A percentile compares a stretch with the other conserved stretches of the same genome.
Evolutionary conservation across 495 filamentous ascomycete species (phyloP).

Genomic region (Aspergillus funiculosus): DNA sequence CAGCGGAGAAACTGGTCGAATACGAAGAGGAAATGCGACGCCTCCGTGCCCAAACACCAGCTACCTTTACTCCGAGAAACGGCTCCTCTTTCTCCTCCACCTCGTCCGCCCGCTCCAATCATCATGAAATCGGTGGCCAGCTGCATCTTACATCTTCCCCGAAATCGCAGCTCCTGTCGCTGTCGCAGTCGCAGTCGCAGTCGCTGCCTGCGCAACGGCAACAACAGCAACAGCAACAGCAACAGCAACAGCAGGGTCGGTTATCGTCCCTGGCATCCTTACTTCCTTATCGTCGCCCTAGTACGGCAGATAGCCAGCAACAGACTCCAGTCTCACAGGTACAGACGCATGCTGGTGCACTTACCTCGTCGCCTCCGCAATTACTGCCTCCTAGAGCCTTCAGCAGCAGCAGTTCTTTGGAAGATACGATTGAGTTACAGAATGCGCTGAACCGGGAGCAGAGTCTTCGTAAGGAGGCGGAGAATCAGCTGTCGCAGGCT

Average conservation of each 20-base stretch:
- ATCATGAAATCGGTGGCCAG: slow-evolving; percentile 20
- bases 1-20: slow-evolving; percentile 77
- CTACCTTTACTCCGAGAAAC: slow-evolving; percentile 24
- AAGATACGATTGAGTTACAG: slow-evolving; percentile 54
- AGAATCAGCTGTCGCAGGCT: slow-evolving; percentile 64
- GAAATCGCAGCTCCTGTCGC: slow-evolving; percentile 4
- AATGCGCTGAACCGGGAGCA: slow-evolving; percentile 68
- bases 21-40: slow-evolving; percentile 86
- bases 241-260: slow-evolving; percentile 35
- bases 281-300: slow-evolving; percentile 54
- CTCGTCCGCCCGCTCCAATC: slow-evolving; percentile 25
- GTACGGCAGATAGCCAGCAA: slow-evolving; percentile 38
- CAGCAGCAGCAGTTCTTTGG: slow-evolving; percentile 19
- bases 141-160: no score
- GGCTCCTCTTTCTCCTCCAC: slow-evolving; percentile 30
- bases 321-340: slow-evolving; percentile 15
- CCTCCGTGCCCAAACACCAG: slow-evolving; percentile 47
- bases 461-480: slow-evolving; percentile 63
- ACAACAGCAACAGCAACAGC: not conserved
- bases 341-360: slow-evolving; percentile 5
- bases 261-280: slow-evolving; percentile 60
- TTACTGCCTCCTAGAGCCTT: slow-evolving; percentile 20
- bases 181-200: slow-evolving; percentile 32
- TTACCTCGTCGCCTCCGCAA: slow-evolving; percentile 24
- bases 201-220: no score